Evolutionary conservation across 179 eudicot species (phyloP), one percentile per base, ranked within the genome.

Genomic region (Silene coronaria): DNA sequence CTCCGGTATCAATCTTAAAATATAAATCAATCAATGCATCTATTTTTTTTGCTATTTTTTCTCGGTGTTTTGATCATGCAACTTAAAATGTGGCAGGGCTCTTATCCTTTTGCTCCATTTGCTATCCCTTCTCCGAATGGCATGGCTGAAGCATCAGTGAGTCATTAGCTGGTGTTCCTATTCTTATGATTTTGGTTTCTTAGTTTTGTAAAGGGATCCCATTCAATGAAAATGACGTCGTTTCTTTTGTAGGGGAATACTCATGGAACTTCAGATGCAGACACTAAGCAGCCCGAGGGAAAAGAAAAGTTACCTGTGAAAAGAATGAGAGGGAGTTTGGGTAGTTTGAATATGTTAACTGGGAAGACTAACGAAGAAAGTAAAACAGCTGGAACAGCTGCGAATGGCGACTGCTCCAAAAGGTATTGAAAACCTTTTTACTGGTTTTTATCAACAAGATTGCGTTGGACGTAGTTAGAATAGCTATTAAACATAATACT

Each of bases 261-360:
- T 17, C 85, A 85, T 72, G 86, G 85, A 70, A 86, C 83, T 79
- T 72, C 79, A 76, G 97, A 93, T 76, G 89, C 81, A 28, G 97
- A 91, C 36, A 91, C 87, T 53, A 96, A 90, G 85, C 82, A 84
- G 51, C 82, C 91, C 30, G 99, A 91, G 85, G 98, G 84, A 73
- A 96, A 96, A 87, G 99, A 91, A 80, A 96, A 96, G 80, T 82
- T 93, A 70, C 97, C 98, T 3, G 86, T 96, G 66, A 96, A 96
- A 87, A 84, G 99, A 85, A 91, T 97, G 53, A 96, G 87, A 84
- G 98, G 97, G 66, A 91, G 98, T 81, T 80, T 96, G 76, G 98
- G 99, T 76, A 93, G 97, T 83, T 86, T 96, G 82, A 93, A 96
- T 83, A 93, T 91, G 96, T 86, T 91, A 67, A 89, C 97, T 13